A percentile compares a stretch with the other conserved stretches of the same genome.
These are phyloP conservation scores for Aspergillus latus DNA, from an alignment of 2,329 filamentous ascomycete genomes.

Conservation along the genomic window DNA sequence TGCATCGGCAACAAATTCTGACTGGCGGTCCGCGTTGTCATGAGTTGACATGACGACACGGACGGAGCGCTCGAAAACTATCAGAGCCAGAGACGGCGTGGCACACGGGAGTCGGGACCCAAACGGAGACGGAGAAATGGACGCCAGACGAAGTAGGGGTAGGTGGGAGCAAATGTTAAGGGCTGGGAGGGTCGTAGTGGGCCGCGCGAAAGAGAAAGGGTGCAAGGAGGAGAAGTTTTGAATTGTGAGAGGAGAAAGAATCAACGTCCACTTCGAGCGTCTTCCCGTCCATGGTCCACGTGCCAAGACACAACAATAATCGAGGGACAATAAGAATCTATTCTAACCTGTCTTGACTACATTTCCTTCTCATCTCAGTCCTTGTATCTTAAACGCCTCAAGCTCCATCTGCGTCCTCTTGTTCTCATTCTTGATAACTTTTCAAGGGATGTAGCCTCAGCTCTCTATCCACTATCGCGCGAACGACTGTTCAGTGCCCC, in stretches of 20 bases:
- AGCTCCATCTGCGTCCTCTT: not conserved
- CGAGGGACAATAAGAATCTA: slow-evolving; percentile 11
- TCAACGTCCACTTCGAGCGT: slow-evolving; percentile 12
- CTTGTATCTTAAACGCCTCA: not conserved
- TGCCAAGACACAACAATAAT: slow-evolving; percentile 19
- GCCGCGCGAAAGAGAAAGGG: slow-evolving; percentile 2
- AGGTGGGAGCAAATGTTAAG: not conserved
- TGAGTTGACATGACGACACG: slow-evolving; percentile 45
- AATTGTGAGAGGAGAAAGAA: slow-evolving; percentile 17
- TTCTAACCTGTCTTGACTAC: slow-evolving; percentile 11
- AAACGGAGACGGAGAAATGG: slow-evolving; percentile 2
- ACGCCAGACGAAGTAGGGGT: not conserved
- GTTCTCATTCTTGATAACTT: not conserved
- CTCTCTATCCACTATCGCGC: not conserved
- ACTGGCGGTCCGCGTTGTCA: slow-evolving; percentile 41
- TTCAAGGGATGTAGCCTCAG: not conserved
- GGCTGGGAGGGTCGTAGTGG: slow-evolving; percentile 1
- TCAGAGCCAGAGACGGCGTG: slow-evolving; percentile 16
- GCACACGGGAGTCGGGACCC: not conserved
- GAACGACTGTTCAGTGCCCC: not conserved
- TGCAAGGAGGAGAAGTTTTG: slow-evolving; percentile 11
- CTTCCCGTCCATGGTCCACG: slow-evolving; percentile 20
- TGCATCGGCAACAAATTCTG: slow-evolving; percentile 36
- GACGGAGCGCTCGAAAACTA: slow-evolving; percentile 27
- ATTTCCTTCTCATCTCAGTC: not conserved